phyloP scores from a whole-genome alignment of 768 basidiomycete genomes.

The Cyclocybe cylindracea region DNA sequence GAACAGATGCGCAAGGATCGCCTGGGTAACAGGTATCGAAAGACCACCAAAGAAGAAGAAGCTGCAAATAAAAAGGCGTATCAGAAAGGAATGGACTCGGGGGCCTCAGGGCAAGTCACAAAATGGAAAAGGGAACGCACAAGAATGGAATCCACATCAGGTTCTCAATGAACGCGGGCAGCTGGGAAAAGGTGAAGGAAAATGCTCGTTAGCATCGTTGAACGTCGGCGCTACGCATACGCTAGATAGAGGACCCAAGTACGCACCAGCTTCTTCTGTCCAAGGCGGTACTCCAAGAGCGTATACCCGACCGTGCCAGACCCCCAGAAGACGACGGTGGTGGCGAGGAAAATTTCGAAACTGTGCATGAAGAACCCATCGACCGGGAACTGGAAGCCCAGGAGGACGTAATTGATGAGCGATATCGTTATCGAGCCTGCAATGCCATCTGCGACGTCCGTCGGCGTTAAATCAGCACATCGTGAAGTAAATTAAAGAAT shows the following conservation, averaged over 20 bases:
- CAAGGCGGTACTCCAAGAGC: constrained; percentile 72
- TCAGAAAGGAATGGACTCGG: background rate
- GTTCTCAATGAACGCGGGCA: constrained; percentile 55
- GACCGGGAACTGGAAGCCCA: constrained; percentile 72
- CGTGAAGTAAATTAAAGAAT: background rate
- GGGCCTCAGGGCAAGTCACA: background rate
- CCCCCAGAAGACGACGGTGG: constrained; percentile 76
- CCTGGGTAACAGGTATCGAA: constrained; percentile 67
- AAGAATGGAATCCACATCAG: constrained; percentile 76
- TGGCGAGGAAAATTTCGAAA: constrained; percentile 82
- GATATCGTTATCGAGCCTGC: constrained; percentile 67
- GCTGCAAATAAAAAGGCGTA: constrained; percentile 32
- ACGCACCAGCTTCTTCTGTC: constrained; percentile 50
- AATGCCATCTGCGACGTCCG: constrained; percentile 49
- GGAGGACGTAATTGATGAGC: constrained; percentile 72
- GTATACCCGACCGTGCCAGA: constrained; percentile 73
- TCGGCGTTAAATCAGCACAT: background rate
- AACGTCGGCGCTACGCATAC: constrained; percentile 30
- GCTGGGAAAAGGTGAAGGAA: constrained; percentile 22
- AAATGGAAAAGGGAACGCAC: constrained; percentile 38
- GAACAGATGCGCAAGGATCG: constrained; percentile 66
- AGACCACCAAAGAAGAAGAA: constrained; percentile 82
- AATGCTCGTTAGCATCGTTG: too few relatives aligned
- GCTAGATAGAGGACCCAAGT: constrained; percentile 9
- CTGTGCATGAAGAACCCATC: constrained; percentile 79